Base-by-base conservation (phyloP, 1,284 basidiomycete species). In the Cutaneotrichosporon sp. region DNA sequence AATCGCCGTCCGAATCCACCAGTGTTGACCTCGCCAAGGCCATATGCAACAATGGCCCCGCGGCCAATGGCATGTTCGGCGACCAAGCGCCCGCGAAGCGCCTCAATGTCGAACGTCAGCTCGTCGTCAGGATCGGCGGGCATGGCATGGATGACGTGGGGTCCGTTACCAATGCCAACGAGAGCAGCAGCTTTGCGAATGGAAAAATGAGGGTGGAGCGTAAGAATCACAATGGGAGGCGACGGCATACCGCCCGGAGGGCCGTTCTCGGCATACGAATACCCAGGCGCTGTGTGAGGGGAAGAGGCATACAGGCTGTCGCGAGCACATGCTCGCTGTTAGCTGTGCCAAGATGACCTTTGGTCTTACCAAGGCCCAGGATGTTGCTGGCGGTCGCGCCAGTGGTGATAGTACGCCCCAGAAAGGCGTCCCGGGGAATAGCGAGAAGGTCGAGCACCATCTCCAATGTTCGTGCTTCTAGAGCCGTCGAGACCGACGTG, bases 1-100 rank as follows among this genome's bases (percentile, higher is more conserved):
- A 76, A 51, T 13, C 68, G 61, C 10, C 62, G 64, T 3, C 73
- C 77, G 48, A 76, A 75, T 2, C 70, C 76, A 18, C 77, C 77
- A 53, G 79, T 80, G 59, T 80, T 80, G 30, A 81, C 79, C 61
- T 81, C 79, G 5, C 79, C 79, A 20, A 78, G 64, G 4, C 72
- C 73, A 18, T 75, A 70, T 1, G 65, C 69, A 1, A 80, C 73
- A 21, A 80, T 75, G 0, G 71, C 64, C 0, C 69, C 76, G 39
- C 67, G 62, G 1, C 72, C 70, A 0, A 50, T 45, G 4, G 56
- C 53, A 7, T 58, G 43, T 41, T 73, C 70, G 12, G 50, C 54
- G 33, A 57, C 55, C 43, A 80, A 49, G 4, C 62, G 44, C 14
- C 41, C 53, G 52, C 77, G 74, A 18, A 80, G 62, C 17, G 55